A percentile compares a stretch with the other conserved stretches of the same genome.
Conservation (phyloP, 129 eudicot genomes). For the Mikania micrantha region DNA sequence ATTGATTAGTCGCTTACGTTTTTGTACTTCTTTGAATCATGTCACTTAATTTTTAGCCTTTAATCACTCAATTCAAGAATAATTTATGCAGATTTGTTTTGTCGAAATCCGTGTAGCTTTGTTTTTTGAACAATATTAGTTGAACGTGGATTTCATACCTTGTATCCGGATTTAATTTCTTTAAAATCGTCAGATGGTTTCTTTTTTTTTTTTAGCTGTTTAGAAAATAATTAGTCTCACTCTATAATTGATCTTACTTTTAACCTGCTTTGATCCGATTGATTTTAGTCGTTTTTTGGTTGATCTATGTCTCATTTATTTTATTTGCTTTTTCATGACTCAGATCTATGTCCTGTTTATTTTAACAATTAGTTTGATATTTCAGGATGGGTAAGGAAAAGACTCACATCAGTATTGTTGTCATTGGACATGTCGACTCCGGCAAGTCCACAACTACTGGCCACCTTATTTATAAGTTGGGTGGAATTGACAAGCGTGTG, state of each 20-base stretch:
- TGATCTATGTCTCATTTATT: background rate
- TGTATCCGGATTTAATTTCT: too few relatives aligned
- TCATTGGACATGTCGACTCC: conserved; percentile 59
- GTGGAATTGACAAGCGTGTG: conserved; percentile 59
- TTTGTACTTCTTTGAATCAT: background rate
- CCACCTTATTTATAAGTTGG: conserved; percentile 59
- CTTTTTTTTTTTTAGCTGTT: background rate
- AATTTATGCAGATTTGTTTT: background rate
- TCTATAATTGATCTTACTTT: background rate
- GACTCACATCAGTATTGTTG: conserved; percentile 48
- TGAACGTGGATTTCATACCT: too few relatives aligned
- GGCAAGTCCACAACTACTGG: conserved; percentile 63
- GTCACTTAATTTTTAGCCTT: background rate
- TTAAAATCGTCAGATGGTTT: too few relatives aligned
- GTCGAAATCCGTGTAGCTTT: background rate
- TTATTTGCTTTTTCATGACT: background rate
- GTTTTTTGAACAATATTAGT: background rate
- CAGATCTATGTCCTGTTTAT: background rate
- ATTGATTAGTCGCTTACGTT: background rate
- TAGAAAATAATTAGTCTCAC: background rate
- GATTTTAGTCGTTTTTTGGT: background rate
- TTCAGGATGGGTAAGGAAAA: conserved; percentile 55
- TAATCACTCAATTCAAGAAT: background rate
- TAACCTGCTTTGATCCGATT: background rate
- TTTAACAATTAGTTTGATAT: background rate